A percentile compares a stretch with the other conserved stretches of the same genome.
These are phyloP conservation scores for Neonectria hederae DNA, from an alignment of 2,329 filamentous ascomycete genomes.

Conservation along the genomic window DNA sequence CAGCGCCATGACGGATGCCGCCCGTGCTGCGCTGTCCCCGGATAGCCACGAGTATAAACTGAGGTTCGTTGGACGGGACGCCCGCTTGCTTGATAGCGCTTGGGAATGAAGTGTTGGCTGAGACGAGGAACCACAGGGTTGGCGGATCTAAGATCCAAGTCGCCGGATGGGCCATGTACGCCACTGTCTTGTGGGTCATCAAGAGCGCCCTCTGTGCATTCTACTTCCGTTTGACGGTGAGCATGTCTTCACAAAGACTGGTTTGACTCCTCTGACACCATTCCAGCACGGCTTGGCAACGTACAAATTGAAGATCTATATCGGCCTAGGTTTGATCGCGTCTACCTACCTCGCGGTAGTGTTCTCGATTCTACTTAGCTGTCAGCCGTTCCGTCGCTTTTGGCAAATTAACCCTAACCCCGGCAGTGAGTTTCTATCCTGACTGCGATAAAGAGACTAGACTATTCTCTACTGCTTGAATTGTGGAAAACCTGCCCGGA, in stretches of 20 bases:
- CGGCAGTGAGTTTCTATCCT: slow-evolving; percentile 45
- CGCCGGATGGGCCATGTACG: slow-evolving; percentile 61
- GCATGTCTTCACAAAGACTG: slow-evolving; percentile 40
- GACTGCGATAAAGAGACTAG: neutral
- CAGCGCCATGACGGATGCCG: slow-evolving; percentile 59
- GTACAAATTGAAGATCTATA: slow-evolving; percentile 40
- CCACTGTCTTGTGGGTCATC: slow-evolving; percentile 59
- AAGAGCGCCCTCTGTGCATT: slow-evolving; percentile 63
- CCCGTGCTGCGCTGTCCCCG: slow-evolving; percentile 53
- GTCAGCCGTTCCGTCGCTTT: slow-evolving; percentile 47
- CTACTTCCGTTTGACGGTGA: slow-evolving; percentile 60
- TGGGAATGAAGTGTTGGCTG: neutral
- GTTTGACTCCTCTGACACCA: slow-evolving; percentile 33
- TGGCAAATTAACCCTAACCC: slow-evolving; percentile 57
- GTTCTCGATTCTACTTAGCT: slow-evolving; percentile 48
- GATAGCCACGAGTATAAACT: slow-evolving; percentile 51
- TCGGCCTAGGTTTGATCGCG: slow-evolving; percentile 48
- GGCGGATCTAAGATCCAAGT: slow-evolving; percentile 64
- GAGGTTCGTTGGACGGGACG: slow-evolving; percentile 28
- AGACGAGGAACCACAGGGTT: slow-evolving; percentile 47
- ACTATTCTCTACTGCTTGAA: slow-evolving; percentile 5
- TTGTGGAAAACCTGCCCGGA: slow-evolving; percentile 40
- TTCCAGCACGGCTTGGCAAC: slow-evolving; percentile 33
- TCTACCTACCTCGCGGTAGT: slow-evolving; percentile 47
- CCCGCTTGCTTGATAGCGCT: neutral